Conservation (phyloP, 805 yeast genomes). For the Ogataea allantospora region DNA sequence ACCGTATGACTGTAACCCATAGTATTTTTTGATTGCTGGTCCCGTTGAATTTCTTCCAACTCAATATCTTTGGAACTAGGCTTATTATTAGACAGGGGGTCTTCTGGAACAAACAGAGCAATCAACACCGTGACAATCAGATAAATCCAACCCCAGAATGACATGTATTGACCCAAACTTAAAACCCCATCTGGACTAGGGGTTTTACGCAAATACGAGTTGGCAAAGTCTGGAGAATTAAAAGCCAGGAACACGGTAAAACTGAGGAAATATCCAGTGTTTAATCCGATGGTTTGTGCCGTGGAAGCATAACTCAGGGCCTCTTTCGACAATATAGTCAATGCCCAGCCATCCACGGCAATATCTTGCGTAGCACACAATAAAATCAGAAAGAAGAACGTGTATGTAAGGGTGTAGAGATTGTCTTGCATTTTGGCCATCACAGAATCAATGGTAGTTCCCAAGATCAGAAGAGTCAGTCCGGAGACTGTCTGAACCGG, state of each 20-base stretch:
- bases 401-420: slow-evolving; percentile 56
- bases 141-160: slow-evolving; percentile 74
- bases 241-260: slow-evolving; percentile 90
- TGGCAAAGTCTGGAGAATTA: slow-evolving; percentile 90
- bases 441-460: slow-evolving; percentile 50
- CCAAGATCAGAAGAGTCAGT: slow-evolving; percentile 61
- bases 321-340: slow-evolving; percentile 75
- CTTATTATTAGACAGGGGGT: slow-evolving; percentile 48
- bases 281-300: slow-evolving; percentile 94
- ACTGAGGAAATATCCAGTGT: slow-evolving; percentile 87
- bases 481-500: slow-evolving; percentile 89
- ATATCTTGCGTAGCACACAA: slow-evolving; percentile 97
- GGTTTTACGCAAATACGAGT: slow-evolving; percentile 65
- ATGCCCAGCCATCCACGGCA: slow-evolving; percentile 99
- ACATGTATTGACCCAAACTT: slow-evolving; percentile 70
- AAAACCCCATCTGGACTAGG: slow-evolving; percentile 69
- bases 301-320: slow-evolving; percentile 92
- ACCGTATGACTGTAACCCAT: slow-evolving; percentile 26
- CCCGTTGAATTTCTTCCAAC: slow-evolving; percentile 19
- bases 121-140: slow-evolving; percentile 63
- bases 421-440: slow-evolving; percentile 45
- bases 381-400: slow-evolving; percentile 76
- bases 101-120: slow-evolving; percentile 64
- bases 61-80: slow-evolving; percentile 22
- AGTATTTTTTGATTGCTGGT: background rate